These are phyloP conservation scores for Abrus precatorius DNA, from an alignment of 306 rosid species.

Conservation along the genomic window DNA sequence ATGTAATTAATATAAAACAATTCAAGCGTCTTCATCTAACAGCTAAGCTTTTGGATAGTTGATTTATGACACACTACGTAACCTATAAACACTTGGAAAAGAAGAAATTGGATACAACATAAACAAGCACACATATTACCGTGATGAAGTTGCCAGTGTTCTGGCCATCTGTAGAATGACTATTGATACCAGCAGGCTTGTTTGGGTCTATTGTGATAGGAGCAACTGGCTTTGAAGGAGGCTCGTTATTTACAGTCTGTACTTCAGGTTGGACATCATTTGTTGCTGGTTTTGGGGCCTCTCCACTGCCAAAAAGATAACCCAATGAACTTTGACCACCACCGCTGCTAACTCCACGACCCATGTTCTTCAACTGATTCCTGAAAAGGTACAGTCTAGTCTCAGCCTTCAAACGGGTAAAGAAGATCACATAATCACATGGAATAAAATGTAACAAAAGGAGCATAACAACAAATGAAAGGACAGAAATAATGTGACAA, in stretches of 20 bases:
- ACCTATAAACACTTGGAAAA: slow-evolving; percentile 24
- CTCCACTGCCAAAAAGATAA: slow-evolving; percentile 97
- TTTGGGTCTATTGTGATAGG: slow-evolving; percentile 59
- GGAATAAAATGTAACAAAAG: not conserved
- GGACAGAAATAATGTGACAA: not conserved
- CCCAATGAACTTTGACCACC: slow-evolving; percentile 99
- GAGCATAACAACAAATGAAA: slow-evolving; percentile 21
- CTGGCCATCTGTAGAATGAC: slow-evolving; percentile 91
- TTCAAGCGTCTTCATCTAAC: not conserved
- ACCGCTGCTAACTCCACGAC: slow-evolving; percentile 98
- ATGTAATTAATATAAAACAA: not conserved
- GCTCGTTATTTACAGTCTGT: slow-evolving; percentile 54
- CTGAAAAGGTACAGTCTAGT: slow-evolving; percentile 39
- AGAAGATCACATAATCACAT: slow-evolving; percentile 16
- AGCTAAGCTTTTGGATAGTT: not conserved
- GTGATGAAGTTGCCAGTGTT: slow-evolving; percentile 98
- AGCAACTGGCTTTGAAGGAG: slow-evolving; percentile 70
- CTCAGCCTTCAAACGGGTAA: slow-evolving; percentile 44
- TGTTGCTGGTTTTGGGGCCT: slow-evolving; percentile 76
- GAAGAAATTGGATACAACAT: slow-evolving; percentile 16
- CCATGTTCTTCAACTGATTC: slow-evolving; percentile 69
- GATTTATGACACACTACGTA: not conserved
- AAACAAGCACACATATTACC: slow-evolving; percentile 52
- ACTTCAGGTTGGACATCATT: slow-evolving; percentile 62
- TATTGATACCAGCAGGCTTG: slow-evolving; percentile 97